Base-by-base conservation (phyloP, 176 grass and related monocot genomes). In the Alloteropsis semialata region DNA sequence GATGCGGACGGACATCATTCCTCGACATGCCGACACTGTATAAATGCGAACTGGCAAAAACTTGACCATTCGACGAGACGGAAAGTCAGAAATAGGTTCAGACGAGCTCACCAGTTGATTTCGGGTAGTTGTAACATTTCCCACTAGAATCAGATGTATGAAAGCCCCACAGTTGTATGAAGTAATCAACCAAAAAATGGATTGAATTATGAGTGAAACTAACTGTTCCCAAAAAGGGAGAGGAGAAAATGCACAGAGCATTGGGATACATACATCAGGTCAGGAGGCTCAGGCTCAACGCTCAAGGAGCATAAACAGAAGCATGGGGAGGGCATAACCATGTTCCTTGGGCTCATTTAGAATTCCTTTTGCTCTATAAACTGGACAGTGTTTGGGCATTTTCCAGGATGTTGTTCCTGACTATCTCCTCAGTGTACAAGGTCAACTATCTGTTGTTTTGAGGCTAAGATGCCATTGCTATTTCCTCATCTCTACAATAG, bases 391-490 rank as follows among this genome's bases (percentile, higher is more conserved):
- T 73, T 82, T 46, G 75, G 74, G 59, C 19, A 78, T 43, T 76
- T 87, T 74, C 74, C 78, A 82, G 56, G 64, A 41, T 22, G 30
- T 17, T 78, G 73, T 58, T 77, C 64, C 60, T 72, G 53, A 59
- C 48, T 25, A 90, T 79, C 60, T 15, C 39, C 74, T 79, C 50
- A 24, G 58, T 87, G 68, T 79, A 75, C 33, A 2, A 2, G 25
- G 30, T 77, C 42, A 78, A 39, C 76, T 80, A 85, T 87, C 67
- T 78, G 66, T 64, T 62, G 51, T 83, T 83, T 90, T 83, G 71
- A 79, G 60, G 81, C 6, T 85, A 75, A 59, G 5, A 62, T 72
- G 4, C 12, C 53, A 43, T 60, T 16, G 8, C 44, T 54, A 54
- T 54, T 54, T 54, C 6, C 66, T 37, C 42, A 17, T 87, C 74